Evolutionary conservation across 2,329 filamentous ascomycete species (phyloP), one percentile per base, ranked within the genome.

Genomic region (Arthrobotrys sinensis): DNA sequence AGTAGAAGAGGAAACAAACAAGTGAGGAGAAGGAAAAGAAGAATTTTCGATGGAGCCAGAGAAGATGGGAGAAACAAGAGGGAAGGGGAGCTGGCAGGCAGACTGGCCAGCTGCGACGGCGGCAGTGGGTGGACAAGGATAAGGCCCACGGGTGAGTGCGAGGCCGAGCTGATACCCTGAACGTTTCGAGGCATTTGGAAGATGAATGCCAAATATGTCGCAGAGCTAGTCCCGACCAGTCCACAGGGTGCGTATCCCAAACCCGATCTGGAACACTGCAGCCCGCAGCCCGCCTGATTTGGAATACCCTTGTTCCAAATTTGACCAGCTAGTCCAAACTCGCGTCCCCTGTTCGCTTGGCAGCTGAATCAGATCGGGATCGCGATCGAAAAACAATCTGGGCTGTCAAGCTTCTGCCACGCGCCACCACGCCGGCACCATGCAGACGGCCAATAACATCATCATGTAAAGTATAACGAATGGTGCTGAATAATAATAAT

Each of bases 171-270:
- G 64, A 76, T 65, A 76, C 72, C 55, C 53, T 52, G 55, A 32
- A 52, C 38, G 72, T 76, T 76, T 76, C 72, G 65, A 63, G 72
- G 55, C 63, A 75, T 75, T 75, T 75, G 70, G 70, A 75, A 75
- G 63, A 46, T 53, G 55, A 24, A 34, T 63, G 64, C 71, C 64
- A 43, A 68, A 76, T 55, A 40, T 24, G 70, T 76, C 34, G 34
- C 64, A 40, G 64, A 57, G 36, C 36, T 60, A 19, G 55, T 28
- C 19, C 36, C 28, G 43, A 60, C 36, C 43, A 19, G 55, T 28
- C 19, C 36, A 43, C 43, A 60, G n/a, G 36, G 55, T 32, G 40
- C 55, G 71, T 57, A 62, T 71, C 16, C 60, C 57, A 77, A 77
- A 66, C 73, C 66, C 57, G 50, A 77, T 77, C 66, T 77, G 73